phyloP scores from a whole-genome alignment of 1,284 basidiomycete species.

The Tilletia horrida region DNA sequence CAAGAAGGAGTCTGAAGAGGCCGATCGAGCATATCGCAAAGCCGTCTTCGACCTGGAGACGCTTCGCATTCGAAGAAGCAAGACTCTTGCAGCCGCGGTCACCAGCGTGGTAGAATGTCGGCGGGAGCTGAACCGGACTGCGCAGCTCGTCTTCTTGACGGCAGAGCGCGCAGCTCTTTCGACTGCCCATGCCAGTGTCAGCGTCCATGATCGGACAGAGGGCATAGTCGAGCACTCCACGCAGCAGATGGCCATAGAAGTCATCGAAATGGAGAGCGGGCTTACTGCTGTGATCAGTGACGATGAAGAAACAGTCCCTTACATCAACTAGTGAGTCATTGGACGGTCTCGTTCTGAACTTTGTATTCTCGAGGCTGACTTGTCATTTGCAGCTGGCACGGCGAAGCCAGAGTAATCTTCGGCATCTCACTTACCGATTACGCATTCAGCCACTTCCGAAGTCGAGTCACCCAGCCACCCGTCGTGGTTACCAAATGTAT shows the following conservation, averaged over 20 bases:
- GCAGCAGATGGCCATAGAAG: constrained; percentile 65
- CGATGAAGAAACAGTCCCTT: constrained; percentile 66
- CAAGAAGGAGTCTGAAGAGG: constrained; percentile 47
- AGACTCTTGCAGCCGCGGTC: constrained; percentile 76
- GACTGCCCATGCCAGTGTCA: constrained; percentile 32
- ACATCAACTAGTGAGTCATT: constrained; percentile 64
- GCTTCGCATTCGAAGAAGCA: constrained; percentile 69
- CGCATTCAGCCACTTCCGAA: constrained; percentile 72
- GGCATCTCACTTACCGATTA: constrained; percentile 89
- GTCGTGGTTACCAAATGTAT: constrained; percentile 81
- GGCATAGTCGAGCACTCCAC: constrained; percentile 68
- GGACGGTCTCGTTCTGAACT: not conserved
- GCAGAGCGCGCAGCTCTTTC: constrained; percentile 34
- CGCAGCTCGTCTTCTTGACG: constrained; percentile 55
- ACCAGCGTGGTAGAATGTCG: constrained; percentile 78
- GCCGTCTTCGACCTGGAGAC: constrained; percentile 93
- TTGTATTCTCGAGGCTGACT: not conserved
- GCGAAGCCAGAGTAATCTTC: constrained; percentile 79
- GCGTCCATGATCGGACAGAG: constrained; percentile 57
- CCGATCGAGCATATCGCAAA: constrained; percentile 86
- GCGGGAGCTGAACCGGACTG: constrained; percentile 67
- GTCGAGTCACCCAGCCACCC: constrained; percentile 62
- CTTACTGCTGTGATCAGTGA: constrained; percentile 57
- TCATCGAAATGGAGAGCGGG: constrained; percentile 62
- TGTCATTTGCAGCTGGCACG: constrained; percentile 67